Percentiles rank a stretch among this genome's conserved stretches.
phyloP scores from a whole-genome alignment of 2,329 filamentous ascomycete genomes.

The Colletotrichum paranaense region DNA sequence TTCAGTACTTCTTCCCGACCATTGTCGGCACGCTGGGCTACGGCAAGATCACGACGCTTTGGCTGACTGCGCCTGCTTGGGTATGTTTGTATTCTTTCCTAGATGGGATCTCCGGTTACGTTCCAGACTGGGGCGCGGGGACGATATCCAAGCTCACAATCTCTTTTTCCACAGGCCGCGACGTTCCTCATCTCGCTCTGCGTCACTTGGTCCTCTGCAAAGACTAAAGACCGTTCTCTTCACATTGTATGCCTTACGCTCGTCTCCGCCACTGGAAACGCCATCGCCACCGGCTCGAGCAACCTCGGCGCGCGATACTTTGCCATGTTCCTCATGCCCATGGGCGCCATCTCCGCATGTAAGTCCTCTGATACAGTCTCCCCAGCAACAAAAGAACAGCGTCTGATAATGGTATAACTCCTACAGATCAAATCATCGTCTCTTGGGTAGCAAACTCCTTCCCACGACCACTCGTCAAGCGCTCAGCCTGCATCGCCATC shows the following conservation, averaged over 20 bases:
- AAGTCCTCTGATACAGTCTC: slow-evolving; percentile 8
- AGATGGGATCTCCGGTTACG: no score
- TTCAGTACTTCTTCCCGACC: slow-evolving; percentile 74
- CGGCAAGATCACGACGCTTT: slow-evolving; percentile 62
- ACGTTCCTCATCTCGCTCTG: slow-evolving; percentile 64
- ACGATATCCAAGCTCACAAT: not conserved
- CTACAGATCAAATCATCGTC: slow-evolving; percentile 66
- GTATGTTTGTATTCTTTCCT: slow-evolving; percentile 41
- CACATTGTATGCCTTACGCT: slow-evolving; percentile 66
- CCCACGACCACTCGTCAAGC: slow-evolving; percentile 75
- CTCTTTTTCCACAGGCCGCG: slow-evolving; percentile 46
- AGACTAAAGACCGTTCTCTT: slow-evolving; percentile 64
- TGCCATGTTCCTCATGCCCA: slow-evolving; percentile 71
- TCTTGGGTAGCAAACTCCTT: slow-evolving; percentile 77
- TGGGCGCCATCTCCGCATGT: slow-evolving; percentile 62
- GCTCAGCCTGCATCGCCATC: slow-evolving; percentile 74
- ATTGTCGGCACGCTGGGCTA: slow-evolving; percentile 72
- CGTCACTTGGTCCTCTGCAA: slow-evolving; percentile 66
- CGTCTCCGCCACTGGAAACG: slow-evolving; percentile 63
- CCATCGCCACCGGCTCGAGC: slow-evolving; percentile 64
- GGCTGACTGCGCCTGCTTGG: slow-evolving; percentile 70
- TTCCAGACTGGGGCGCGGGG: no score
- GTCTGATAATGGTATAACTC: not conserved
- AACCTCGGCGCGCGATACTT: slow-evolving; percentile 66
- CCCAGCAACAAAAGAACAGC: no score